Evolutionary conservation across 306 rosid genomes (phyloP), one percentile per base, ranked within the genome.

Genomic region (Vicia sativa): DNA sequence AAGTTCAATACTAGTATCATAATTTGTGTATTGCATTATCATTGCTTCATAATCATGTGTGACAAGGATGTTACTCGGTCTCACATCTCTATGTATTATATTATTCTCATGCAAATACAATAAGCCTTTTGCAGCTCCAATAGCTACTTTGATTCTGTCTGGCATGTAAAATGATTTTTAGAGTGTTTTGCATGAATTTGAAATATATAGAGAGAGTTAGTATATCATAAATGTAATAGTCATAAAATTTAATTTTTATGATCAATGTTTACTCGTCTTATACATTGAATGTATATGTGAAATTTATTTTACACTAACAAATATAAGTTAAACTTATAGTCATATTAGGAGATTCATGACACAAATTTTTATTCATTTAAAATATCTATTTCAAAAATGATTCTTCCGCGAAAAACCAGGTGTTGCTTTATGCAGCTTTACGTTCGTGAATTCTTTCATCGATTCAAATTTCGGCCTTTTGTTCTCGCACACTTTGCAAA

Each of bases 21-120:
- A 39, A 58, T 34, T 19, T 44, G 13, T 50, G 45, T 49, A 49
- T 9, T 68, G 39, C 53, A 65, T 83, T 85, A 87, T 91, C 91
- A 86, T 59, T 35, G 91, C 70, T 75, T 90, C 83, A 37, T 76
- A 56, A 73, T 87, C 91, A 77, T 87, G 95, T 9, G 95, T 87
- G 21, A 90, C 78, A 43, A 90, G 96, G 70, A 90, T 87, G 79
- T 90, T 90, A 63, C 84, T 90, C 42, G 96, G 90, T 65, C 95
- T 87, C 79, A 90, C 76, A 61, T 90, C 95, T 82, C 91, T 82
- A 69, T 90, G 95, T 71, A 90, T 84, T 69, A 87, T 83, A 57
- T 80, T 85, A 75, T 82, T 90, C 58, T 65, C 48, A 65, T 90
- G 96, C 34, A 90, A 81, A 74, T 82, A 82, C 55, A 62, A 76